These are phyloP conservation scores for Saturnispora bothae DNA, from an alignment of 805 yeast genomes.

Conservation along the genomic window DNA sequence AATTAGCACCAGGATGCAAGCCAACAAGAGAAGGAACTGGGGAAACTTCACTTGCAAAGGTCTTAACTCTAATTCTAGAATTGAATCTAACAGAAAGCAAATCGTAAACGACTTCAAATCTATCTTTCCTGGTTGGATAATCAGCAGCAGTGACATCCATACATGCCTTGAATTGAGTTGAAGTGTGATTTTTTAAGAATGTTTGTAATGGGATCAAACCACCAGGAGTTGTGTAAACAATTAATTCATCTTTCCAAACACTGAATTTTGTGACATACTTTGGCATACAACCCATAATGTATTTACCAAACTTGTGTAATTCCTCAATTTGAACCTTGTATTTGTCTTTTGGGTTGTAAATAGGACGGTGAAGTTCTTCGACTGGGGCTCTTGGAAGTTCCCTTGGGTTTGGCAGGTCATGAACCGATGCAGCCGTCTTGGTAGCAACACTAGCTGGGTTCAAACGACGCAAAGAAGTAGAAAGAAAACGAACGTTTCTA, in stretches of 20 bases:
- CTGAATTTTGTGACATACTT: conserved; percentile 74
- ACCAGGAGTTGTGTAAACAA: conserved; percentile 63
- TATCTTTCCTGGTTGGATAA: conserved; percentile 71
- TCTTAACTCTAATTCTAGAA: conserved; percentile 80
- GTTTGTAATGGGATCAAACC: conserved; percentile 62
- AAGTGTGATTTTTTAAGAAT: conserved; percentile 67
- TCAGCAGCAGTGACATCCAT: conserved; percentile 83
- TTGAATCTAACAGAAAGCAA: conserved; percentile 71
- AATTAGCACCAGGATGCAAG: conserved; percentile 69
- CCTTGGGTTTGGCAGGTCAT: conserved; percentile 26
- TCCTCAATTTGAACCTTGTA: conserved; percentile 58
- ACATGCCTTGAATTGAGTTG: conserved; percentile 69
- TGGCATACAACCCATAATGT: conserved; percentile 68
- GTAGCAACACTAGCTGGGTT: conserved; percentile 6
- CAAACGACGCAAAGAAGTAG: conserved; percentile 5
- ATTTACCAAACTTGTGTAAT: conserved; percentile 72
- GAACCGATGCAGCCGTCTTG: conserved; percentile 12
- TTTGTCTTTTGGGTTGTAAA: conserved; percentile 70
- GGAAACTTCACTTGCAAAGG: conserved; percentile 74
- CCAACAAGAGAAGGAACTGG: conserved; percentile 75
- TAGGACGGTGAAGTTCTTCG: conserved; percentile 32
- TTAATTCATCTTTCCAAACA: conserved; percentile 86
- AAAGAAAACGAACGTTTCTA: conserved; percentile 5
- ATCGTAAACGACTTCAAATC: conserved; percentile 84
- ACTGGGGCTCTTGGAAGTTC: conserved; percentile 26